Evolutionary conservation across 176 grass and related monocot species (phyloP), one percentile per base, ranked within the genome.

Genomic region (Aegilops longissima): DNA sequence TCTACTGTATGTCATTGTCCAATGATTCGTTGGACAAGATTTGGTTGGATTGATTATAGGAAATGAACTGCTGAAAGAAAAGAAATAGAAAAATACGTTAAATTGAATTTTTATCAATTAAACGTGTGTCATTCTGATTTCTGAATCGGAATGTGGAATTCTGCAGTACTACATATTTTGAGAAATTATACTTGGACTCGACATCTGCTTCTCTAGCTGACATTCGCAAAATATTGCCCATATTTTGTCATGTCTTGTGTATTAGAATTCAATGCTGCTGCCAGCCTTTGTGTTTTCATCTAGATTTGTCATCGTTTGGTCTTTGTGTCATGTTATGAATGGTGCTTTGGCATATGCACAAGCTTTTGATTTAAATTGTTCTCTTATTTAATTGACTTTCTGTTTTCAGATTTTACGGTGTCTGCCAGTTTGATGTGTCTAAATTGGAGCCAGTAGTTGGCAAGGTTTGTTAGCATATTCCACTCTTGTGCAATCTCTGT

Each of bases 391-490:
- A 78, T 65, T 49, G 17, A 56, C 52, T 4, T 20, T 54, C 58
- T 59, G 40, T 70, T 83, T 51, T 10, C 82, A 97, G 95, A 79
- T 95, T 91, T 93, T 80, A 93, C 67, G 83, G 80, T 74, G 95
- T 93, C 52, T 97, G 88, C 54, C 89, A 34, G 56, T 91, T 97
- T 85, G 89, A 97, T 90, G 95, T 95, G 27, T 95, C 93, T 40
- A 97, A 95, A 90, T 65, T 97, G 82, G 92, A 97, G 85, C 95
- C 93, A 7, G 76, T 97, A 82, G 93, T 97, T 84, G 91, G 93
- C 76, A 97, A 97, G 91, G 91, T 97, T 8, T 54, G 76, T 35
- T 79, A 64, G 1, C 82, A 29, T 83, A 66, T 90, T 66, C 31
- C 4, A 21, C 61, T 38, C 61, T 63, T 24, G 21, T 72, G 21